Evolutionary conservation across 2,329 filamentous ascomycete genomes (phyloP), one percentile per base, ranked within the genome.

Genomic region (Fusarium heterosporum): DNA sequence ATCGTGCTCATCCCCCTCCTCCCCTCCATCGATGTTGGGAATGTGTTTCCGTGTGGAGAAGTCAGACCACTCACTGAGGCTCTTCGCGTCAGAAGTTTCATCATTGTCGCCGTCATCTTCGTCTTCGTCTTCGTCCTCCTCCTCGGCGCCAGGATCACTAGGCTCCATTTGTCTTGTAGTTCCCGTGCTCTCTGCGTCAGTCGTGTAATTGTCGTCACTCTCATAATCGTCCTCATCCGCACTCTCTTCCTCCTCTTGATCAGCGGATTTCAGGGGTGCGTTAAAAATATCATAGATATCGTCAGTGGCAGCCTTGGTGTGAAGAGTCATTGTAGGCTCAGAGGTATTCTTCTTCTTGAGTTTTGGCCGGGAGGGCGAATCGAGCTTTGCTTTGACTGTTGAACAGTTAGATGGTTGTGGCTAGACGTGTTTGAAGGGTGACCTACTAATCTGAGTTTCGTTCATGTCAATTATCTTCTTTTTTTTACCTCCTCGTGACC

Each of bases 221-320:
- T 93, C 90, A 67, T 91, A 91, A 43, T 90, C 88, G 56, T 90
- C 89, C 14, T 93, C 89, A 4, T 84, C 83, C 25, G 83, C 85
- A 51, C 79, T 83, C 39, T 79, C 80, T 9, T 81, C 80, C 2
- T 71, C 75, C 4, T 76, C 72, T 13, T 74, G 55, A 3, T 64
- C 46, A 45, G 57, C 56, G 50, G 74, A 16, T 68, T 74, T 62
- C 68, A 76, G 52, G 3, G 96, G 95, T 58, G 96, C 92, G 73
- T 96, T 98, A 80, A 98, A 99, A 46, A 99, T 93, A 58, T 93
- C 93, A 73, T 98, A 98, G 51, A 99, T 97, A 71, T 99, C 96
- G 71, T 98, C 94, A 64, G 95, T 97, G 6, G 96, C 96, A 68
- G 96, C 95, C 72, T 88, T 92, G 13, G 96, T 99, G 75, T 98